phyloP scores from a whole-genome alignment of 164 flowering plant genomes.

The Dillenia suffruticosa region DNA sequence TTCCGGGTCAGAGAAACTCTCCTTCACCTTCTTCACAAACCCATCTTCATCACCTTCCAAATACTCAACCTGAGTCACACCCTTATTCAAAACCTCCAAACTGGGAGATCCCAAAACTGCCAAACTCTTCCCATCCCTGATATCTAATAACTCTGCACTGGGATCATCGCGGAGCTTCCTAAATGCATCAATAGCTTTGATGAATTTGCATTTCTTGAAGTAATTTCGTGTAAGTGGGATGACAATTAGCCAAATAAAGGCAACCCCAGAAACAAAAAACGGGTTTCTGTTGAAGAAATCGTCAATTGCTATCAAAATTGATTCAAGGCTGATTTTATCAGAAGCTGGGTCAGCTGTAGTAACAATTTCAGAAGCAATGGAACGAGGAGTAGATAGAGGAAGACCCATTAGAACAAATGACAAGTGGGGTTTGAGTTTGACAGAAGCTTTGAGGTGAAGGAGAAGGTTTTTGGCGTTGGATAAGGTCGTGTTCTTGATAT shows the following conservation, averaged over 20 bases:
- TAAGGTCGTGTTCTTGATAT: background rate
- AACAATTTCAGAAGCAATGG: constrained; percentile 41
- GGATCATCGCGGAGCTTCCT: constrained; percentile 64
- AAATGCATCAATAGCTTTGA: constrained; percentile 72
- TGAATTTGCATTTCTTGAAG: constrained; percentile 54
- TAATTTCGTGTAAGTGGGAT: constrained; percentile 63
- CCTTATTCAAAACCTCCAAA: constrained; percentile 58
- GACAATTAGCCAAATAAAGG: constrained; percentile 79
- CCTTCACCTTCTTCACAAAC: constrained; percentile 60
- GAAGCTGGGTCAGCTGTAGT: constrained; percentile 27
- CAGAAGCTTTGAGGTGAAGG: constrained; percentile 5
- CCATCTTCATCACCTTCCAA: constrained; percentile 53
- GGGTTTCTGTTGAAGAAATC: constrained; percentile 76
- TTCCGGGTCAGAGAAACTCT: constrained; percentile 45
- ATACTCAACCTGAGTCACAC: constrained; percentile 42
- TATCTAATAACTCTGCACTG: constrained; percentile 59
- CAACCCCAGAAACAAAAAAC: constrained; percentile 69
- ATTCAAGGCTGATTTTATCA: constrained; percentile 58
- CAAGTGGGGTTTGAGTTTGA: constrained; percentile 12
- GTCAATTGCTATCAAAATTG: constrained; percentile 67
- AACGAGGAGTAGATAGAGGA: constrained; percentile 28
- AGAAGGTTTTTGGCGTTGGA: constrained; percentile 10
- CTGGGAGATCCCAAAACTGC: constrained; percentile 56
- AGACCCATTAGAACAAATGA: constrained; percentile 22
- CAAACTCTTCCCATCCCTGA: constrained; percentile 55